Conservation (phyloP, 2,329 filamentous ascomycete species). For the Sporothrix schenckii region DNA sequence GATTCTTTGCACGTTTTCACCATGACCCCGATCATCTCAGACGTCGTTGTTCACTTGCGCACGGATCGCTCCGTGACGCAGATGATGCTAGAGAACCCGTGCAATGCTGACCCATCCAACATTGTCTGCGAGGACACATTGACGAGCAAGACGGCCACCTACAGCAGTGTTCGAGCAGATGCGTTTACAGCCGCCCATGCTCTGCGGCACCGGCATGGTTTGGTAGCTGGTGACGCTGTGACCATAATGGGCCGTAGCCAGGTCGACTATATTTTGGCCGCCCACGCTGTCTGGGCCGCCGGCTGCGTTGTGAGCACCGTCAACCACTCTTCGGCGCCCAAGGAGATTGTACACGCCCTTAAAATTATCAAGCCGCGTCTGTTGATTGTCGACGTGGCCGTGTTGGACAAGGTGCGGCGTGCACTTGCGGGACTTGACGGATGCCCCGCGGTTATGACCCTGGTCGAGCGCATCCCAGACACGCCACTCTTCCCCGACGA, state of each 20-base stretch:
- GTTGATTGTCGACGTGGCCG: constrained; percentile 8
- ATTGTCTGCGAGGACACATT: constrained; percentile 9
- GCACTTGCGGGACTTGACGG: background rate
- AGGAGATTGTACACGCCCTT: background rate
- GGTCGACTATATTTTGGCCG: constrained; percentile 7
- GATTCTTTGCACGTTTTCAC: no score
- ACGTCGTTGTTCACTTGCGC: background rate
- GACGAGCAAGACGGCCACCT: constrained; percentile 6
- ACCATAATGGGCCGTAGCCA: constrained; percentile 5
- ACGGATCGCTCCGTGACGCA: constrained; percentile 17
- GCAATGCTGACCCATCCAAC: background rate
- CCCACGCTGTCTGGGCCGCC: constrained; percentile 10
- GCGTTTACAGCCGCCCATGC: background rate
- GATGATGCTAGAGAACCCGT: constrained; percentile 17
- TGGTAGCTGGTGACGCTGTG: background rate
- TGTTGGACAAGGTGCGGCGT: background rate
- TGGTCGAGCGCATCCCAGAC: background rate
- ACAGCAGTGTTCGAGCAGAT: background rate
- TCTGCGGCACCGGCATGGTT: background rate
- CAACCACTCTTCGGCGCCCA: constrained; percentile 1
- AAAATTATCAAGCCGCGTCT: constrained; percentile 2
- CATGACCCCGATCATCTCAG: background rate
- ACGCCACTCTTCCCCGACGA: background rate
- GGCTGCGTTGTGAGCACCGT: constrained; percentile 5
- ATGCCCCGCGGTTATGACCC: background rate